Percentiles rank a stretch among this genome's conserved stretches.
Evolutionary conservation across 2,329 filamentous ascomycete genomes (phyloP).

Genomic region (Myriosclerotinia duriaeana): DNA sequence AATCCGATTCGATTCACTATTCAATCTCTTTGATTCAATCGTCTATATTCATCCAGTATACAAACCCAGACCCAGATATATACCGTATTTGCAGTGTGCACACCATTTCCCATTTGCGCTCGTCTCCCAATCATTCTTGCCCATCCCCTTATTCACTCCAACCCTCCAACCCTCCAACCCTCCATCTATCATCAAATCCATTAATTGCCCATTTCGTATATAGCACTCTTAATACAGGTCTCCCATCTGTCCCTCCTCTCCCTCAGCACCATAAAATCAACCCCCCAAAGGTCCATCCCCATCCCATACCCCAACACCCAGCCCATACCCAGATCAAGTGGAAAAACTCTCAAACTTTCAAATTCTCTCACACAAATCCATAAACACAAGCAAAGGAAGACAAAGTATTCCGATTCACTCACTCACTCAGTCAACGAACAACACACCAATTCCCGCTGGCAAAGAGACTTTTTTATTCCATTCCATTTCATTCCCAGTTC

Average conservation of each 20-base stretch:
- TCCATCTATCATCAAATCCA: neutral
- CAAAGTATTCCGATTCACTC: no score
- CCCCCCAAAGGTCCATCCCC: neutral
- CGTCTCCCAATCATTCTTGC: neutral
- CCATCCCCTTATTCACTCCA: neutral
- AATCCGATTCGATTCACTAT: neutral
- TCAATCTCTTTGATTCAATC: neutral
- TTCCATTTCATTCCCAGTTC: neutral
- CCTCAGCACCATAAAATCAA: neutral
- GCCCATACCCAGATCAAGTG: neutral
- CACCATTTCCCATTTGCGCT: no score
- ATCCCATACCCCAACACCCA: neutral
- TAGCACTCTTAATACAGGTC: neutral
- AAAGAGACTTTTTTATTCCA: conserved; percentile 12
- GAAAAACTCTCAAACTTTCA: neutral
- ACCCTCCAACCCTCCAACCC: neutral
- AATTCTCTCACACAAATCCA: neutral
- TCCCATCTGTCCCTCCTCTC: neutral
- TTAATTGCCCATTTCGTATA: neutral
- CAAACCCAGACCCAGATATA: no score
- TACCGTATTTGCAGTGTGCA: no score
- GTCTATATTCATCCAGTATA: no score
- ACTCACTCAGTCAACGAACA: neutral
- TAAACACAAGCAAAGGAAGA: no score
- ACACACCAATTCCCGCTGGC: neutral